A percentile compares a stretch with the other conserved stretches of the same genome.
These are phyloP conservation scores for Plasmodium coatneyi DNA, from an alignment of 169 alveolate genomes.

Conservation along the genomic window DNA sequence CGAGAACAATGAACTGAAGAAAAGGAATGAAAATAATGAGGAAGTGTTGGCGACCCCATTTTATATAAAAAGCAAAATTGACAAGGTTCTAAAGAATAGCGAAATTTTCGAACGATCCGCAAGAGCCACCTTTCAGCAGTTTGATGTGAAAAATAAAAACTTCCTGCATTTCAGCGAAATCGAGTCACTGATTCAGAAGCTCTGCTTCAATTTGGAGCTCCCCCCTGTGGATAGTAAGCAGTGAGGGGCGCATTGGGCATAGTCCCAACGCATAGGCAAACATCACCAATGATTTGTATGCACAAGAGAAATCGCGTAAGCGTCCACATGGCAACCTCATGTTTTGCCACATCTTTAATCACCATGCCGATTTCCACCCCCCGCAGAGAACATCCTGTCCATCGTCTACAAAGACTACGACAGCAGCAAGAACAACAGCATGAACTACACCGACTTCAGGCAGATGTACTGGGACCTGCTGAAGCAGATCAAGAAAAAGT, in stretches of 20 bases:
- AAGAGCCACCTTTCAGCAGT: slow-evolving; percentile 73
- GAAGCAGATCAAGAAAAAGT: slow-evolving; percentile 65
- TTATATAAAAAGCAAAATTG: slow-evolving; percentile 75
- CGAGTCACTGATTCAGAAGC: slow-evolving; percentile 65
- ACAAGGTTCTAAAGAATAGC: slow-evolving; percentile 59
- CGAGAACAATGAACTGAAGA: slow-evolving; percentile 70
- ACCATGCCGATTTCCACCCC: background rate
- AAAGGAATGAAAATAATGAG: slow-evolving; percentile 49
- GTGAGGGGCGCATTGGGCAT: background rate
- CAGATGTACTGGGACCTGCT: slow-evolving; percentile 75
- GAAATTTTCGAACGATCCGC: slow-evolving; percentile 74
- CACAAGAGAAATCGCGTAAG: background rate
- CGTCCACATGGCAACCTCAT: background rate
- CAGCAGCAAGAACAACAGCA: slow-evolving; percentile 70
- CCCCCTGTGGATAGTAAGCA: slow-evolving; percentile 73
- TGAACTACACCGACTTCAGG: slow-evolving; percentile 70
- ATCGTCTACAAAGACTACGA: slow-evolving; percentile 73
- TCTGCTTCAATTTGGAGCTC: slow-evolving; percentile 58
- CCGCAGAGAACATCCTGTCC: slow-evolving; percentile 47
- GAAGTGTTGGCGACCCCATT: slow-evolving; percentile 66
- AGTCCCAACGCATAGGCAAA: background rate
- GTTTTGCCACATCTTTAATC: background rate
- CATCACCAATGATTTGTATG: background rate
- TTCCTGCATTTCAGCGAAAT: slow-evolving; percentile 71
- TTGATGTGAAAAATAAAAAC: slow-evolving; percentile 69